Evolutionary conservation across 768 basidiomycete species (phyloP), one percentile per base, ranked within the genome.

Genomic region (Lentinus tigrinus): DNA sequence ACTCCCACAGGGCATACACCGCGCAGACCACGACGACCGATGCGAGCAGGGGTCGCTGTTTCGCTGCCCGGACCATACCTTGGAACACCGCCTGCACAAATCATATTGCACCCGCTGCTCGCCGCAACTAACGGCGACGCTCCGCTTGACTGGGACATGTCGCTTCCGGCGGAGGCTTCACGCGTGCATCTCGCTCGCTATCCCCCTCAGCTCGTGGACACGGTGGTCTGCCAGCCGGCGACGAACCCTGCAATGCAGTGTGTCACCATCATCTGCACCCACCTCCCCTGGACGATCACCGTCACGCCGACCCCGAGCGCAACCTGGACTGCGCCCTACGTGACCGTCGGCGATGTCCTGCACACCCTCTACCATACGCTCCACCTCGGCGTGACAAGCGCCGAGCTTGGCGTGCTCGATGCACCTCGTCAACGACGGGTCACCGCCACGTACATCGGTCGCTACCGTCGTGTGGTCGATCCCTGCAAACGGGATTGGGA

Each of bases 331-430:
- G 48, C 51, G 10, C 64, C 60, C 16, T 71, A 51, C 55, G 67
- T 78, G 27, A 73, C 76, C 13, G 75, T 85, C 58, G 70, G 69
- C 14, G 85, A 85, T 65, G 77, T 85, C 17, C 68, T 85, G 28
- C 63, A 73, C 23, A 72, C 73, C 0, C 60, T 85, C n/a, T 81
- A 81, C 67, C 64, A 66, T 56, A 67, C 70, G 51, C 73, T 85
- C 27, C 79, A 80, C 23, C 65, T 67, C 10, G 66, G 70, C 0
- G 78, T 79, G 1, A 74, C 74, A 11, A 52, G 62, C 1, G 56
- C 54, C n/a, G 84, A 85, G 69, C 83, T 75, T 68, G 56, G 66
- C 38, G 54, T 63, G 7, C 65, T 75, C 16, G 67, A 72, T 3
- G 61, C 64, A 28, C 66, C 71, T 3, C 72, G 71, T 17, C 72